Base-by-base conservation (phyloP, 176 grass and related monocot species). In the Ensete ventricosum region DNA sequence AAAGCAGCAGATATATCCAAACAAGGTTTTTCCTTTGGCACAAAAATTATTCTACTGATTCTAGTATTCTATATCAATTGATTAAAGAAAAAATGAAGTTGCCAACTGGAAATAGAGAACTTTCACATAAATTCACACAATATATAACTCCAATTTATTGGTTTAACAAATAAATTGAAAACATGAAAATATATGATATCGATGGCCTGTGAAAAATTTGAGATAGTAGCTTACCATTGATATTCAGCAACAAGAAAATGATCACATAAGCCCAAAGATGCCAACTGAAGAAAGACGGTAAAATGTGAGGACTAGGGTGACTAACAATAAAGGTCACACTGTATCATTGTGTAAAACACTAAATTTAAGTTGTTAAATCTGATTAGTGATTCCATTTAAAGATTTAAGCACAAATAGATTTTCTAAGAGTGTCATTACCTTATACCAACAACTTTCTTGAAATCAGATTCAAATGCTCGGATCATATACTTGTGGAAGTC, bases 401-500 rank as follows among this genome's bases (percentile, higher is more conserved):
- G 34, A 43, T 5, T 43, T 43, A 43, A 57, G 55, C 55, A 57
- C 55, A 4, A 2, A 57, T 57, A 24, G 23, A 65, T 65, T 25
- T 9, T 69, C 2, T 19, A 43, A 50, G 70, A 60, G 71, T 29
- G 48, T 13, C 16, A 64, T 80, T 86, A 96, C 85, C 90, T 90
- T 79, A 87, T 92, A 59, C 93, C 93, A 53, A 96, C 89, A 53
- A 96, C 93, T 79, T 90, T 90, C 64, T 86, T 92, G 34, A 90
- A 96, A 90, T 96, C 93, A 77, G 83, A 83, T 83, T 96, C 93
- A 58, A 96, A 59, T 55, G 87, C 93, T 54, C 89, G 83, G 51
- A 96, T 17, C 93, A 96, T 96, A 74, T 96, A 96, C 52, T 74
- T 86, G 76, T 97, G 85, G n/a, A 97, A 97, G 81, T 90, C 80